Conservation (phyloP, 2,329 filamentous ascomycete species). For the Cladosporium sp. region DNA sequence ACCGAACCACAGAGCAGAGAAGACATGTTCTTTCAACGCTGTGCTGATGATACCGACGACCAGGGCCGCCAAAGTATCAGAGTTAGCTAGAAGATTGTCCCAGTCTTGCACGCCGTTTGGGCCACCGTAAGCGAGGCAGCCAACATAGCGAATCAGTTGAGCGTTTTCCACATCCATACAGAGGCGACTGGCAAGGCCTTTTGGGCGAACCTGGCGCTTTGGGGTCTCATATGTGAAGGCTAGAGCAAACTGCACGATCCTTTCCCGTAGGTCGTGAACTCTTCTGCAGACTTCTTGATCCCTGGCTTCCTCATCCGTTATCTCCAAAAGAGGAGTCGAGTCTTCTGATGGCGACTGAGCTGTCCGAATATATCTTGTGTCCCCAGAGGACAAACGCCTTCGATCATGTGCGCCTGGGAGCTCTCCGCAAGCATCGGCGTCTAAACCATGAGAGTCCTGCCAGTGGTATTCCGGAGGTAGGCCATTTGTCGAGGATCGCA, state of each 20-base stretch:
- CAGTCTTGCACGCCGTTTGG: conserved; percentile 21
- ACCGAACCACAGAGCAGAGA: conserved; percentile 27
- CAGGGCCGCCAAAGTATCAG: conserved; percentile 19
- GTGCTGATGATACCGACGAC: conserved; percentile 25
- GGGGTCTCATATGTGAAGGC: neutral
- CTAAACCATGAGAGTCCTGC: no score
- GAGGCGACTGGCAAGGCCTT: neutral
- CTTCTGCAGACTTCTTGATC: conserved; percentile 4
- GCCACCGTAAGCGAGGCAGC: conserved; percentile 29
- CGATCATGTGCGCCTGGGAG: no score
- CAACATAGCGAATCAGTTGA: conserved; percentile 25
- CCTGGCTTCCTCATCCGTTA: neutral
- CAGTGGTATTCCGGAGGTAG: no score
- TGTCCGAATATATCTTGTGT: no score
- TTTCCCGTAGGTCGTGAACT: neutral
- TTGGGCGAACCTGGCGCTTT: neutral
- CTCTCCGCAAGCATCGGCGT: no score
- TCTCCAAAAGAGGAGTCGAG: neutral
- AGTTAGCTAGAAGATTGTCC: conserved; percentile 20
- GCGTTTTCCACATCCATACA: neutral
- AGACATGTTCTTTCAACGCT: conserved; percentile 29
- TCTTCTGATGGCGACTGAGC: no score
- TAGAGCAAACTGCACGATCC: neutral
- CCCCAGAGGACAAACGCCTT: no score
- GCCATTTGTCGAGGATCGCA: no score